Evolutionary conservation across 2,329 filamentous ascomycete species (phyloP).

Genomic region (Diaporthe eres): DNA sequence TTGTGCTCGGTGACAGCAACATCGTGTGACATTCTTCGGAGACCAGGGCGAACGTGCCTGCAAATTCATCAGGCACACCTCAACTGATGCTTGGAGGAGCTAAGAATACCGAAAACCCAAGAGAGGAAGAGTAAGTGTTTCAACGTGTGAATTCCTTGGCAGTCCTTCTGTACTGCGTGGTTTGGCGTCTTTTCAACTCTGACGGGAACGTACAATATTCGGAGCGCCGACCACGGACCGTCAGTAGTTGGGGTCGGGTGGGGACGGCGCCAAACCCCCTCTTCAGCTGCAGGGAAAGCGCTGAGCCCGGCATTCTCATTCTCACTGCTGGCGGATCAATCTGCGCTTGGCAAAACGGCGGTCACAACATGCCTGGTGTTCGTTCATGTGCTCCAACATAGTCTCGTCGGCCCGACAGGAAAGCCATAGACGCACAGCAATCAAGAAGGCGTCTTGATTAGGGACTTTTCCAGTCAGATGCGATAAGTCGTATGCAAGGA

Average conservation of each 20-base stretch:
- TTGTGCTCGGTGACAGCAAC: conserved; percentile 28
- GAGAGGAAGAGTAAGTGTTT: not conserved
- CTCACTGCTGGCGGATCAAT: not conserved
- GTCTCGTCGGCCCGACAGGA: conserved; percentile 19
- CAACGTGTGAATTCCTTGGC: not conserved
- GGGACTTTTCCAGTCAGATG: not conserved
- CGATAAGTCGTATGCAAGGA: not conserved
- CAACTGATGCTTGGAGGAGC: not conserved
- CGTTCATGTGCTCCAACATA: not conserved
- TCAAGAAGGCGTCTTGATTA: not conserved
- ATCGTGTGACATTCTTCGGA: not conserved
- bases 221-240: conserved; percentile 5
- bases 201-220: not conserved
- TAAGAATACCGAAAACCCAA: not conserved
- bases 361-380: not conserved
- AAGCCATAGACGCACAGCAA: not conserved
- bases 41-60: not conserved
- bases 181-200: not conserved
- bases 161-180: not conserved
- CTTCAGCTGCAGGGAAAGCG: not conserved
- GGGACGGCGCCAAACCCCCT: conserved; percentile 18
- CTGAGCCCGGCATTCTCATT: not conserved
- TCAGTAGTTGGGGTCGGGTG: not conserved
- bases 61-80: rapidly evolving
- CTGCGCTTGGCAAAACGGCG: not conserved